A percentile compares a stretch with the other conserved stretches of the same genome.
phyloP scores from a whole-genome alignment of 352 stramenopile species.

The Phytopythium montanum region DNA sequence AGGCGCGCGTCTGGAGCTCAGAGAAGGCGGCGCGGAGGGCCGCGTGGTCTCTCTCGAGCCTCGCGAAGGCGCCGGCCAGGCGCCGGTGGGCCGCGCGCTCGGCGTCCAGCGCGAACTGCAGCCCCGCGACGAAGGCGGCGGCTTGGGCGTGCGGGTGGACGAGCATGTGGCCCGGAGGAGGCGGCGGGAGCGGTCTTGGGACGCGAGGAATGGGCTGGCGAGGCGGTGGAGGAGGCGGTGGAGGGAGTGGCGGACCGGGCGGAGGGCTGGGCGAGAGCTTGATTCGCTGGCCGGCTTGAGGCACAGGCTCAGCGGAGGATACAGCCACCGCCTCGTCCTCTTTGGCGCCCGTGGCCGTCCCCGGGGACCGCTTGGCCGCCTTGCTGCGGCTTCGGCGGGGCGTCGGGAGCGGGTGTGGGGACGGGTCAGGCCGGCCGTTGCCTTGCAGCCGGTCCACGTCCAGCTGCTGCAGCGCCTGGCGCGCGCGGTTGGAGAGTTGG shows the following conservation, averaged over 20 bases:
- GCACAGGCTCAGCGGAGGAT: too few relatives aligned
- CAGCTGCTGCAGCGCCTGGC: slow-evolving; percentile 15
- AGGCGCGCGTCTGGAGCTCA: background rate
- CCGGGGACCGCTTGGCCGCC: background rate
- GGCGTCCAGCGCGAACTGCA: slow-evolving; percentile 7
- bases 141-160: background rate
- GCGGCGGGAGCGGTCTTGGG: background rate
- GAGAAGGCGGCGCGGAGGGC: slow-evolving; percentile 1
- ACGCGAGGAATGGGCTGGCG: background rate
- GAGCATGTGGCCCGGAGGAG: background rate
- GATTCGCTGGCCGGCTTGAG: background rate
- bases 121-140: background rate
- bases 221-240: background rate
- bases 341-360: background rate
- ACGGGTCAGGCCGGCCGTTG: background rate
- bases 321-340: background rate
- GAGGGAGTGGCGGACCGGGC: background rate
- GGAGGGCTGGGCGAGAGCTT: background rate
- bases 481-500: background rate
- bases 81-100: slow-evolving; percentile 1
- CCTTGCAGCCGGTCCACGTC: background rate
- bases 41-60: slow-evolving; percentile 1
- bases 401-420: background rate
- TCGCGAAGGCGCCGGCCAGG: slow-evolving; percentile 3
- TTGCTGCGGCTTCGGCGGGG: background rate